Percentiles rank a stretch among this genome's conserved stretches.
phyloP scores from a whole-genome alignment of 192 early-diverging fungal species.

The Coemansia umbellata region DNA sequence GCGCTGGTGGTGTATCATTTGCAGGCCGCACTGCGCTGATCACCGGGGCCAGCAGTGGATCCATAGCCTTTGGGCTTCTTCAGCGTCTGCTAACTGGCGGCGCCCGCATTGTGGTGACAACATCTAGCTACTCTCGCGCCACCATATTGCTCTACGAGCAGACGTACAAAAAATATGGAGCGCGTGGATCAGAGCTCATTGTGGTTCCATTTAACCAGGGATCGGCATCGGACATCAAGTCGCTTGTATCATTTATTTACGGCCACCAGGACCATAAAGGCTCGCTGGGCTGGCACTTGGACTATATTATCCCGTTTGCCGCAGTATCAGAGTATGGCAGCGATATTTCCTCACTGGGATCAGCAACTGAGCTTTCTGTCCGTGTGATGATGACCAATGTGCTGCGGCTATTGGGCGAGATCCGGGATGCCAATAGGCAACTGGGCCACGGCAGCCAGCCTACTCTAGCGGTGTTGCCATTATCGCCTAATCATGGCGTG shows the following conservation, averaged over 20 bases:
- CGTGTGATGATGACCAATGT: conserved; percentile 95
- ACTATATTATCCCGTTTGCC: conserved; percentile 93
- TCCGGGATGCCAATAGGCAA: conserved; percentile 73
- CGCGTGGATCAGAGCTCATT: conserved; percentile 79
- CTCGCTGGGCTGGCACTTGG: conserved; percentile 81
- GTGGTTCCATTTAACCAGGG: conserved; percentile 94
- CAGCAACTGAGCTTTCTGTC: conserved; percentile 78
- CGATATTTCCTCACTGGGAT: conserved; percentile 78
- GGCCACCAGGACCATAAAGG: conserved; percentile 72
- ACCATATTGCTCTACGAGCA: conserved; percentile 80
- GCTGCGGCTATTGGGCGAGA: conserved; percentile 77
- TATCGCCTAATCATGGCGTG: conserved; percentile 96
- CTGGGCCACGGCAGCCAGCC: conserved; percentile 72
- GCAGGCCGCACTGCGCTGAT: conserved; percentile 74
- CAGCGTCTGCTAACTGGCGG: conserved; percentile 76
- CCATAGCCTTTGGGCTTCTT: conserved; percentile 83
- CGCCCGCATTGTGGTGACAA: conserved; percentile 67
- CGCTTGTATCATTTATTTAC: conserved; percentile 79
- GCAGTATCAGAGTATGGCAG: conserved; percentile 82
- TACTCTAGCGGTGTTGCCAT: conserved; percentile 80
- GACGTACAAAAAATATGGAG: conserved; percentile 79
- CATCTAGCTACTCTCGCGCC: conserved; percentile 66
- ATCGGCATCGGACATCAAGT: conserved; percentile 71
- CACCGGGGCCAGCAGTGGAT: conserved; percentile 86
- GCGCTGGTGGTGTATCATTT: conserved; percentile 75